Evolutionary conservation across 2,329 filamentous ascomycete genomes (phyloP).

Genomic region (Aspergillus sp.): DNA sequence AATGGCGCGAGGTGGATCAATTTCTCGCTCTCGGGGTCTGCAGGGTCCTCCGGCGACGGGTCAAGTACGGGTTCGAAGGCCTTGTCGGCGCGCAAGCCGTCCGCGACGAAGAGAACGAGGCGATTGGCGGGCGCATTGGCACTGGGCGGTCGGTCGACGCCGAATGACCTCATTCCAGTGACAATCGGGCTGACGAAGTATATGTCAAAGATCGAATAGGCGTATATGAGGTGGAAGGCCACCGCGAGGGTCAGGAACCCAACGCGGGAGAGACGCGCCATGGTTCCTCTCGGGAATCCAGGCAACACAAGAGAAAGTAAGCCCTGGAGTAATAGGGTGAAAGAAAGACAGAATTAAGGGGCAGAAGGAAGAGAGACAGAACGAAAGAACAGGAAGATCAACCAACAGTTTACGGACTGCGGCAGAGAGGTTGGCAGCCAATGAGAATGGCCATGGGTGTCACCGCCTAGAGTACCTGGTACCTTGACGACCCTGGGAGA

Average conservation of each 20-base stretch:
- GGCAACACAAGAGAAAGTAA: constrained; percentile 3
- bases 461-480: no score
- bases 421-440: not conserved
- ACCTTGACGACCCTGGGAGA: no score
- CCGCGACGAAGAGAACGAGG: constrained; percentile 91
- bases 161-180: constrained; percentile 80
- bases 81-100: constrained; percentile 94
- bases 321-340: not conserved
- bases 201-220: constrained; percentile 94
- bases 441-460: not conserved
- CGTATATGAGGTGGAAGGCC: constrained; percentile 86
- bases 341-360: not conserved
- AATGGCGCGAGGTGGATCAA: constrained; percentile 82
- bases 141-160: constrained; percentile 51
- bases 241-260: constrained; percentile 82
- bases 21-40: constrained; percentile 17
- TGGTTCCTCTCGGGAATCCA: constrained; percentile 13
- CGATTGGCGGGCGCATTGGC: constrained; percentile 73
- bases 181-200: constrained; percentile 98
- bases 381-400: no score
- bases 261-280: constrained; percentile 56
- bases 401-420: not conserved
- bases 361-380: constrained; percentile 6
- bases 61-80: constrained; percentile 90
- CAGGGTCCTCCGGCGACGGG: constrained; percentile 52